phyloP scores from a whole-genome alignment of 441 rosid genomes.

The Euphorbia schlechtendalii region DNA sequence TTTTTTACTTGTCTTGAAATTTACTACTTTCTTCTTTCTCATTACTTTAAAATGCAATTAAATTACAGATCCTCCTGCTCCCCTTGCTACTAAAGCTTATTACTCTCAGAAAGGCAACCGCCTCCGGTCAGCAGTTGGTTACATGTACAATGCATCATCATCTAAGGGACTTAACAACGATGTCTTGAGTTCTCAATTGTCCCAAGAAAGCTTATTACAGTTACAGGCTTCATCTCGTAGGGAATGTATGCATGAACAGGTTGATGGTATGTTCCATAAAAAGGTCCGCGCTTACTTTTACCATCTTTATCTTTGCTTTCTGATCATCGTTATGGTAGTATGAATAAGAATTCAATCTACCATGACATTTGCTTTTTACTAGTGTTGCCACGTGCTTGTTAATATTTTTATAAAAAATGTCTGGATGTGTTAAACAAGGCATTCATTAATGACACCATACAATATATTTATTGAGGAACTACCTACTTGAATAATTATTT shows the following conservation, averaged over 20 bases:
- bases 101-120: constrained; percentile 52
- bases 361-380: not conserved
- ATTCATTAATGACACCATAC: not conserved
- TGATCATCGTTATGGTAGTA: not conserved
- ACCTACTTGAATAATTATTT: constrained; percentile 8
- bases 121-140: constrained; percentile 38
- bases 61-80: constrained; percentile 41
- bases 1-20: constrained; percentile 8
- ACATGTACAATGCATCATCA: constrained; percentile 28
- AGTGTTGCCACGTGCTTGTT: too few relatives aligned
- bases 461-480: constrained; percentile 6
- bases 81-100: constrained; percentile 58
- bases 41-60: constrained; percentile 13
- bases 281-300: constrained; percentile 27
- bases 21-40: constrained; percentile 9
- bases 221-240: constrained; percentile 24
- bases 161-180: constrained; percentile 20
- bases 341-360: too few relatives aligned
- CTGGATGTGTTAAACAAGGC: not conserved
- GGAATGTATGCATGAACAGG: constrained; percentile 24
- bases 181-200: constrained; percentile 23
- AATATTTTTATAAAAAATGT: not conserved
- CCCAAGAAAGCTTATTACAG: constrained; percentile 18
- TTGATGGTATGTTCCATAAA: constrained; percentile 17
- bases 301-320: not conserved